These are phyloP conservation scores for Cladorrhinum sp. DNA, from an alignment of 2,329 filamentous ascomycete species.

Conservation along the genomic window DNA sequence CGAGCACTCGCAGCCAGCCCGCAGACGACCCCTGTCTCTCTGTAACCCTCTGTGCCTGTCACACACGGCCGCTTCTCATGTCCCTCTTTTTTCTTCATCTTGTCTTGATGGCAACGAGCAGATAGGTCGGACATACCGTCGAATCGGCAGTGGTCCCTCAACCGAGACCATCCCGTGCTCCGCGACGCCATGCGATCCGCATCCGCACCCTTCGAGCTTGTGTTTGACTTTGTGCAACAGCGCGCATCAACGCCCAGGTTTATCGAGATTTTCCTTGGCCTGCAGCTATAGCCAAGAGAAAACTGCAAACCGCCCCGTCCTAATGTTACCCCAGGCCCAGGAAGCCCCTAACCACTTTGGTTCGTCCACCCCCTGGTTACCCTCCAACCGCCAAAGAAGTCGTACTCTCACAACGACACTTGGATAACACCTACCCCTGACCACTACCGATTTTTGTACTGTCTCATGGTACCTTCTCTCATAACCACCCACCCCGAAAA, in stretches of 20 bases:
- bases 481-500: neutral
- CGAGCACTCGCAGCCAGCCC: neutral
- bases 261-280: slow-evolving; percentile 19
- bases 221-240: slow-evolving; percentile 9
- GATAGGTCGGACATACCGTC: neutral
- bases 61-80: neutral
- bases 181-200: neutral
- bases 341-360: neutral
- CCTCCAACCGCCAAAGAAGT: neutral
- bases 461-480: neutral
- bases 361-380: neutral
- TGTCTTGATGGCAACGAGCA: neutral
- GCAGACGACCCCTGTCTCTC: neutral
- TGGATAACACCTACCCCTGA: neutral
- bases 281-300: slow-evolving; percentile 11
- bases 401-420: neutral
- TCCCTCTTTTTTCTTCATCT: neutral
- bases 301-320: slow-evolving; percentile 8
- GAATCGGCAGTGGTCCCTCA: slow-evolving; percentile 2
- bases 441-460: neutral
- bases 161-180: neutral
- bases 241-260: slow-evolving; percentile 15
- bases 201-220: slow-evolving; percentile 8
- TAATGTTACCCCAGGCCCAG: neutral
- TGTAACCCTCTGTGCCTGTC: slow-evolving; percentile 1